Conservation (phyloP, 2,329 filamentous ascomycete genomes). For the Colletotrichum ledebouriae region DNA sequence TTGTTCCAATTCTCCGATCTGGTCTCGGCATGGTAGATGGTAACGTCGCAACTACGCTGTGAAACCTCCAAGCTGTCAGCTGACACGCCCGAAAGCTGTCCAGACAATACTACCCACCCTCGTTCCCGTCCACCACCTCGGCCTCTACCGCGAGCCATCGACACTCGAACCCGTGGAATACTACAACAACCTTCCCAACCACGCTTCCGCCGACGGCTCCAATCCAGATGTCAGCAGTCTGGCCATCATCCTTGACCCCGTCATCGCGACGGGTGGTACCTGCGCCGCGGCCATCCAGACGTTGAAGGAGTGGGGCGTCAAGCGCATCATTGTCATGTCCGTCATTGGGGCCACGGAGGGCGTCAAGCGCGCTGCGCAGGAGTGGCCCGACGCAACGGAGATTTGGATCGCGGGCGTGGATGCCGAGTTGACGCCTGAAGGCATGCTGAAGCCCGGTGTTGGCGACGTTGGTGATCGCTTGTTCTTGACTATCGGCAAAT, state of each 20-base stretch:
- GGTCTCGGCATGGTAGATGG: slow-evolving; percentile 93
- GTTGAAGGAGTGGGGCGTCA: slow-evolving; percentile 91
- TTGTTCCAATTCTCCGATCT: slow-evolving; percentile 93
- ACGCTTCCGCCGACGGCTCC: slow-evolving; percentile 60
- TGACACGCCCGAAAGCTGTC: slow-evolving; percentile 67
- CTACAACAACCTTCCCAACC: slow-evolving; percentile 95
- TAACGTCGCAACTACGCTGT: slow-evolving; percentile 47
- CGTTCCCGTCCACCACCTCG: slow-evolving; percentile 91
- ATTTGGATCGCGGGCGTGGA: slow-evolving; percentile 90
- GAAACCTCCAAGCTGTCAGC: neutral
- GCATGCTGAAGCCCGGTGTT: slow-evolving; percentile 92
- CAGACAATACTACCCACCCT: slow-evolving; percentile 84
- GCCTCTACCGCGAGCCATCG: slow-evolving; percentile 90
- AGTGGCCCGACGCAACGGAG: slow-evolving; percentile 83
- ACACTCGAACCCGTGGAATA: slow-evolving; percentile 94
- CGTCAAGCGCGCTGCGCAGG: slow-evolving; percentile 76
- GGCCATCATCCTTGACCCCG: slow-evolving; percentile 89
- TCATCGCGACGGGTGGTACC: slow-evolving; percentile 94
- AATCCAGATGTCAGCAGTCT: slow-evolving; percentile 62
- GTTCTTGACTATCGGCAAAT: slow-evolving; percentile 92
- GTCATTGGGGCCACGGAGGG: slow-evolving; percentile 81
- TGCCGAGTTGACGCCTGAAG: slow-evolving; percentile 76
- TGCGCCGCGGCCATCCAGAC: slow-evolving; percentile 91
- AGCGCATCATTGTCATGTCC: slow-evolving; percentile 80
- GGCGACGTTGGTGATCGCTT: slow-evolving; percentile 92